Conservation (phyloP, 1,284 basidiomycete genomes). For the Trichosporon asahii region DNA sequence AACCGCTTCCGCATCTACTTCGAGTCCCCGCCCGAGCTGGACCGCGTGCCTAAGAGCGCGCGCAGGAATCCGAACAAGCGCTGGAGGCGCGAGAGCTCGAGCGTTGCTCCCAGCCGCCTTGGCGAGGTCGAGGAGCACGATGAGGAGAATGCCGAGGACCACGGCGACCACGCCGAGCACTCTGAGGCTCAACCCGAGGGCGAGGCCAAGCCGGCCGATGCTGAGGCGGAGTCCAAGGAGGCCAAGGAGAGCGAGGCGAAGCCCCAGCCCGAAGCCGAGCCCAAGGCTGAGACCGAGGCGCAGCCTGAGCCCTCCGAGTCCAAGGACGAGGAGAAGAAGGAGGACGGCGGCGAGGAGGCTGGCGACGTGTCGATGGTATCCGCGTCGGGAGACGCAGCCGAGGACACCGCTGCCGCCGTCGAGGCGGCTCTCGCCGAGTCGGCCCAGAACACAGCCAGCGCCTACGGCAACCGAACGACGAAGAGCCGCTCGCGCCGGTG, state of each 20-base stretch:
- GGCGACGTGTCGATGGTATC: conserved; percentile 41
- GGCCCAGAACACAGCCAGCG: conserved; percentile 35
- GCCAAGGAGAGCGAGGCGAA: not conserved
- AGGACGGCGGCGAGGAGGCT: conserved; percentile 13
- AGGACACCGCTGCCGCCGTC: conserved; percentile 26
- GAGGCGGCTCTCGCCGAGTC: conserved; percentile 30
- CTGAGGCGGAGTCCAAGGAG: conserved; percentile 19
- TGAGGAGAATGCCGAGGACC: conserved; percentile 37
- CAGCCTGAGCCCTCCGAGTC: not conserved
- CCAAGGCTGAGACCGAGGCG: not conserved
- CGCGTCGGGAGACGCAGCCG: conserved; percentile 24
- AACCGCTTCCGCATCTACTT: conserved; percentile 54
- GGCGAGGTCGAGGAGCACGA: conserved; percentile 43
- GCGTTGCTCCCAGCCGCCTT: conserved; percentile 36
- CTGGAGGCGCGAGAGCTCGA: conserved; percentile 59
- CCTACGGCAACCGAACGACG: conserved; percentile 29
- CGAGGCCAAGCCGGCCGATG: conserved; percentile 9
- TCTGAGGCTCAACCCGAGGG: conserved; percentile 5
- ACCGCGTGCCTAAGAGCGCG: conserved; percentile 43
- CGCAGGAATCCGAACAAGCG: conserved; percentile 56
- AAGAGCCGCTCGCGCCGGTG: conserved; percentile 27
- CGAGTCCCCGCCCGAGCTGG: conserved; percentile 51
- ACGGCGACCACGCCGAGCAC: conserved; percentile 48
- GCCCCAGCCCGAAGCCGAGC: not conserved
- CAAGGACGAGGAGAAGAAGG: conserved; percentile 51